These are phyloP conservation scores for Malus hybrid DNA, from an alignment of 331 rosid species.

Conservation along the genomic window DNA sequence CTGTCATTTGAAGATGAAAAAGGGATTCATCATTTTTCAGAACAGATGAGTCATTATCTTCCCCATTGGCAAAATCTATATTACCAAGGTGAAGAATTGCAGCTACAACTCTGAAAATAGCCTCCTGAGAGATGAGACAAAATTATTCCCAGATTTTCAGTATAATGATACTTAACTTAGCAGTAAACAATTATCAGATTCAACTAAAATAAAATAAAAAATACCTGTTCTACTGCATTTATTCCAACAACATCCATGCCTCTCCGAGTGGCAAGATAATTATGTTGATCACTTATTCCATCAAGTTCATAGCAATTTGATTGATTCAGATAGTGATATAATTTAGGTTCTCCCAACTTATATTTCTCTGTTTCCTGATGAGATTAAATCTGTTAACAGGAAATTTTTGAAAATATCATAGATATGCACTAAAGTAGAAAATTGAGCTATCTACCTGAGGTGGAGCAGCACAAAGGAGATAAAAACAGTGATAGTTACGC, in stretches of 20 bases:
- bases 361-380: constrained; percentile 71
- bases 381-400: not conserved
- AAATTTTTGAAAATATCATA: not conserved
- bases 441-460: constrained; percentile 45
- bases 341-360: constrained; percentile 72
- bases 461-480: constrained; percentile 86
- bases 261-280: constrained; percentile 78
- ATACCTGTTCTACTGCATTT: constrained; percentile 72
- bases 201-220: not conserved
- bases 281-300: constrained; percentile 66
- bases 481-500: constrained; percentile 90
- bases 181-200: constrained; percentile 7
- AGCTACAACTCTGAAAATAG: constrained; percentile 87
- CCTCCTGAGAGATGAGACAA: constrained; percentile 38
- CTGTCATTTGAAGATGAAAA: constrained; percentile 73
- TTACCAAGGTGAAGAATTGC: constrained; percentile 95
- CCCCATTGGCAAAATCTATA: constrained; percentile 55
- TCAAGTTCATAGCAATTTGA: constrained; percentile 72
- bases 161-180: not conserved
- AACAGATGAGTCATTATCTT: constrained; percentile 67
- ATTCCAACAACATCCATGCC: constrained; percentile 96
- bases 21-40: constrained; percentile 63
- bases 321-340: constrained; percentile 87
- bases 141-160: constrained; percentile 5
- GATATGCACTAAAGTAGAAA: not conserved